Conservation (phyloP, 306 rosid genomes). For the Rosa lucieae region DNA sequence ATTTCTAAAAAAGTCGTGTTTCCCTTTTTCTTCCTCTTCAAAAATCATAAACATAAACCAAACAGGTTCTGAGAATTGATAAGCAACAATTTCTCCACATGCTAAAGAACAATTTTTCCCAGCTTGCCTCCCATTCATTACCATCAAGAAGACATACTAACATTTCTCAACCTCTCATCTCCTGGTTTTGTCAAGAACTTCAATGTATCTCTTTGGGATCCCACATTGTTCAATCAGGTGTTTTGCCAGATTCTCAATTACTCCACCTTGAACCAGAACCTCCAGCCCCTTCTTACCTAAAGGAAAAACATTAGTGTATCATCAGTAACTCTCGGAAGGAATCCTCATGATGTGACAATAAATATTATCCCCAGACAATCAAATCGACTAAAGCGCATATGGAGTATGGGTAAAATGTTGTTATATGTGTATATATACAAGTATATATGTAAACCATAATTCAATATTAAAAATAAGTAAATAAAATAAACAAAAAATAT, state of each 20-base stretch:
- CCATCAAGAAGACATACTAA: background rate
- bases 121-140: background rate
- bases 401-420: background rate
- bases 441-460: background rate
- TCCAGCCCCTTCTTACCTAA: slow-evolving; percentile 86
- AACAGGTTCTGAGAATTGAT: background rate
- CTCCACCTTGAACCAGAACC: slow-evolving; percentile 94
- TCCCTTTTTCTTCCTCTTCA: background rate
- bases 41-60: background rate
- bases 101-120: background rate
- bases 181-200: slow-evolving; percentile 86
- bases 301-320: background rate
- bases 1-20: background rate
- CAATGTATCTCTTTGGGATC: slow-evolving; percentile 85
- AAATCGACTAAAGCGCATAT: background rate
- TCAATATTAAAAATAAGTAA: background rate
- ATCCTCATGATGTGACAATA: background rate
- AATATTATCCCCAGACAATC: background rate
- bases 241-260: slow-evolving; percentile 77
- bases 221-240: slow-evolving; percentile 87
- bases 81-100: background rate
- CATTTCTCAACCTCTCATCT: slow-evolving; percentile 33
- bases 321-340: background rate
- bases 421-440: no score
- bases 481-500: background rate